These are phyloP conservation scores for Ilyonectria sp. DNA, from an alignment of 2,329 filamentous ascomycete species.

Conservation along the genomic window DNA sequence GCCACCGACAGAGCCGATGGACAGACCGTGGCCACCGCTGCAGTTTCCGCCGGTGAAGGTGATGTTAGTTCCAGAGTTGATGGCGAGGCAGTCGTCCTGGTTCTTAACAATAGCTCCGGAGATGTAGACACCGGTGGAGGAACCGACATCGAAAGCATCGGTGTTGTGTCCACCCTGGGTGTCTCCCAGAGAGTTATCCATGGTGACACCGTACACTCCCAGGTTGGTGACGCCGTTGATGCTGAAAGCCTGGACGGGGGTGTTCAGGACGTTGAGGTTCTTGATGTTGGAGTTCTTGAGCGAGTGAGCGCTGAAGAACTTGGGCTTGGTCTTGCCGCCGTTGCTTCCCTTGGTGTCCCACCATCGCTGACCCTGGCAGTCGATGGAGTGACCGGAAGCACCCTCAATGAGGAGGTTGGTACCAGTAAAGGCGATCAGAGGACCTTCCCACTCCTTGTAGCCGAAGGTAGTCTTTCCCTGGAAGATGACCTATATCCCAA, in stretches of 20 bases:
- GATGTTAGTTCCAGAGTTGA: conserved; percentile 68
- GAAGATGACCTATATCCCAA: conserved; percentile 64
- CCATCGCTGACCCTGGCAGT: conserved; percentile 70
- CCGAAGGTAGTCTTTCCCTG: conserved; percentile 77
- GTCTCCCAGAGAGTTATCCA: conserved; percentile 59
- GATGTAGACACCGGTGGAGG: conserved; percentile 65
- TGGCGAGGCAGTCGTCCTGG: conserved; percentile 74
- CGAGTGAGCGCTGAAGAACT: conserved; percentile 68
- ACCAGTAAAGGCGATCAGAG: conserved; percentile 74
- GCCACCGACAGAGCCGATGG: conserved; percentile 62
- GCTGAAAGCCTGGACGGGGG: conserved; percentile 59
- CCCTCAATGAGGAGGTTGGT: conserved; percentile 68
- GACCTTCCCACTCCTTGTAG: conserved; percentile 76
- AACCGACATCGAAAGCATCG: conserved; percentile 71
- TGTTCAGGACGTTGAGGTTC: conserved; percentile 58
- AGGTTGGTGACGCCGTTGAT: conserved; percentile 56
- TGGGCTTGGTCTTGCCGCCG: conserved; percentile 75
- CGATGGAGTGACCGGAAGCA: conserved; percentile 63
- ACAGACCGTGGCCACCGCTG: conserved; percentile 61
- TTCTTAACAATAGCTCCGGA: conserved; percentile 69
- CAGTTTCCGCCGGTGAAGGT: conserved; percentile 61
- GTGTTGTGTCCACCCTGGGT: conserved; percentile 64
- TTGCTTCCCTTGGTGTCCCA: conserved; percentile 75
- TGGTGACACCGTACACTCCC: conserved; percentile 52
- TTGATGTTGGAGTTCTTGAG: conserved; percentile 56